Base-by-base conservation (phyloP, 768 basidiomycete genomes). In the Mycena amicta region DNA sequence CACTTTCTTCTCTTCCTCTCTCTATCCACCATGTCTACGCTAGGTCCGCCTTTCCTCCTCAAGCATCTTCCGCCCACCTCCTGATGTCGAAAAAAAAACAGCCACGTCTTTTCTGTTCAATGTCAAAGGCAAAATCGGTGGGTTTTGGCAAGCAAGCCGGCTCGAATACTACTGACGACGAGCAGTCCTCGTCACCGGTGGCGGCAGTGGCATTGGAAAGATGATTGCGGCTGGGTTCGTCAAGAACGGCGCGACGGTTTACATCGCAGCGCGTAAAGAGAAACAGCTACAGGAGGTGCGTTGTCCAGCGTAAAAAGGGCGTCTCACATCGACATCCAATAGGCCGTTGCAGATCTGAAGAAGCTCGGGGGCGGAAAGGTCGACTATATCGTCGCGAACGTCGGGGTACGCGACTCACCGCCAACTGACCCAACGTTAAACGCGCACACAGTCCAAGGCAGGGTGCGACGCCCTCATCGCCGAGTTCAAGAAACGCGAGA, bases 401-500 rank as follows among this genome's bases (percentile, higher is more conserved):
- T 94, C 53, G 79, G 74, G 50, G 90, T 92, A 71, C 61, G 89
- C 80, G 3, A n/a, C n/a, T n/a, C n/a, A n/a, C n/a, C n/a, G n/a
- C n/a, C n/a, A n/a, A n/a, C n/a, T n/a, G n/a, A n/a, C n/a, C n/a
- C n/a, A n/a, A n/a, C n/a, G n/a, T n/a, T n/a, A n/a, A n/a, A n/a
- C n/a, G n/a, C n/a, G n/a, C n/a, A n/a, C n/a, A 27, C 45, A 92
- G 89, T 84, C 81, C 27, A 92, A 87, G 74, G 85, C 87, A 0
- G 93, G 93, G 5, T 92, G 91, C 66, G 84, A 94, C 53, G 80
- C 81, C 0, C 81, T 95, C 61, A 83, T 87, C 45, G 72, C 76
- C 2, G 84, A 86, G 52, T 83, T 94, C 71, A 85, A 86, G 62
- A 80, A 83, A 63, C 83, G 82, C 52, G 91, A 92, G 70, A 72